phyloP scores from a whole-genome alignment of 257 asterid genomes.

The Cinchona pubescens region DNA sequence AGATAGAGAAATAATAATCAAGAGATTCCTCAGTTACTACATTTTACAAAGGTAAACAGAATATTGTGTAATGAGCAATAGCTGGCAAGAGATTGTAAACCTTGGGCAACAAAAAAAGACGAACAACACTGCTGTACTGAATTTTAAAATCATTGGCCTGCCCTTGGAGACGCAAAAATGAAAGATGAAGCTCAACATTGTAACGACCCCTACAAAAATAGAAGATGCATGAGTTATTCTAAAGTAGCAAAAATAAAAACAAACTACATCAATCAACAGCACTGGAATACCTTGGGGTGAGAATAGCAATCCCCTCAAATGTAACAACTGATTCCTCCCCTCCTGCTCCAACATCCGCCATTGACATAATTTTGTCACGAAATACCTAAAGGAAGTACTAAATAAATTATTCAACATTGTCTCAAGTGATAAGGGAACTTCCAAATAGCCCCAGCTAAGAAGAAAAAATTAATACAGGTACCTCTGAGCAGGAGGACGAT shows the following conservation, averaged over 20 bases:
- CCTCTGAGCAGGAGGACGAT: constrained; percentile 81
- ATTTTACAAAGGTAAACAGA: not conserved
- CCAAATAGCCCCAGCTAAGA: not conserved
- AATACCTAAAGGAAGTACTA: constrained; percentile 52
- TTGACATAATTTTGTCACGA: constrained; percentile 74
- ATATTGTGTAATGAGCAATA: not conserved
- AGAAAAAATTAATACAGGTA: constrained; percentile 31
- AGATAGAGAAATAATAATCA: not conserved
- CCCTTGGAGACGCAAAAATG: constrained; percentile 94
- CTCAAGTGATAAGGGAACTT: not conserved
- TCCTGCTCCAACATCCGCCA: constrained; percentile 96
- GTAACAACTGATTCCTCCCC: constrained; percentile 95
- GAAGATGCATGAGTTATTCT: constrained; percentile 20
- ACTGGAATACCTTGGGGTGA: constrained; percentile 74
- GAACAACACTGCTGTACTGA: constrained; percentile 94
- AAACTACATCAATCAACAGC: not conserved
- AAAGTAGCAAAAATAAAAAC: constrained; percentile 14
- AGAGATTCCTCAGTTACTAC: not conserved
- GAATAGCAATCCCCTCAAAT: constrained; percentile 86
- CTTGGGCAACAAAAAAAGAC: constrained; percentile 93
- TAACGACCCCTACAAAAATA: constrained; percentile 77
- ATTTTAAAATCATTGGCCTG: constrained; percentile 98
- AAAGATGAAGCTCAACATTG: constrained; percentile 84
- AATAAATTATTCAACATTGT: not conserved
- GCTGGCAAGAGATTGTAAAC: constrained; percentile 32